Percentiles rank a stretch among this genome's conserved stretches.
These are phyloP conservation scores for Linnemannia elongata DNA, from an alignment of 192 early-diverging fungal genomes.

Conservation along the genomic window DNA sequence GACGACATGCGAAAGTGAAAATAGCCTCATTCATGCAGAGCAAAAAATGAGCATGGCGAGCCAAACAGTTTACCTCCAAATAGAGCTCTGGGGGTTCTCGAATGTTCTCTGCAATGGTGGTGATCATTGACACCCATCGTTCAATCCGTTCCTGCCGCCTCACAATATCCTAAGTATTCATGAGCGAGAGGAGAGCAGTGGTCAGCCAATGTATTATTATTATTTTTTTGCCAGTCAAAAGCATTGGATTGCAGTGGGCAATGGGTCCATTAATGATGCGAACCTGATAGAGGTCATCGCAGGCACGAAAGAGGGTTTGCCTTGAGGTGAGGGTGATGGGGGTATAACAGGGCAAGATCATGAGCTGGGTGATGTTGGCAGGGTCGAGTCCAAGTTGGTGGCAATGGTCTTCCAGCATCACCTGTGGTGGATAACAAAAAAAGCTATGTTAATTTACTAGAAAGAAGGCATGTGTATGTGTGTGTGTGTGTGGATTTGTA, in stretches of 20 bases:
- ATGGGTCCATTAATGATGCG: neutral
- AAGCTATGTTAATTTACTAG: neutral
- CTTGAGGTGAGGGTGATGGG: constrained; percentile 37
- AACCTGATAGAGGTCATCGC: constrained; percentile 43
- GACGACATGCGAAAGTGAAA: neutral
- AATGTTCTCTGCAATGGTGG: constrained; percentile 47
- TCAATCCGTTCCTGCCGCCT: constrained; percentile 34
- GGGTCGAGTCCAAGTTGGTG: constrained; percentile 42
- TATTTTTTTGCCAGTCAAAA: neutral
- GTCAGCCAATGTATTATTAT: neutral
- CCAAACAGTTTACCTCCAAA: constrained; percentile 24
- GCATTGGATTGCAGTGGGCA: too few relatives aligned
- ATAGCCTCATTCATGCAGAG: neutral
- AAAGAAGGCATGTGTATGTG: neutral
- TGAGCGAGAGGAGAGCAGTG: neutral
- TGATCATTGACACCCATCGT: constrained; percentile 43
- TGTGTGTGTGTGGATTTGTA: neutral
- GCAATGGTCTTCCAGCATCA: constrained; percentile 33
- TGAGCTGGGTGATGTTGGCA: constrained; percentile 36
- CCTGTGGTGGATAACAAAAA: constrained; percentile 1
- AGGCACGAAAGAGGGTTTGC: constrained; percentile 29
- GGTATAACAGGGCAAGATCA: constrained; percentile 12
- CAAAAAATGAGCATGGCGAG: neutral
- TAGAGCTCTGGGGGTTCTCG: constrained; percentile 28
- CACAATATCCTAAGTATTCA: constrained; percentile 35